A percentile compares a stretch with the other conserved stretches of the same genome.
phyloP scores from a whole-genome alignment of 2,329 filamentous ascomycete genomes.

The Neonectria faginata region DNA sequence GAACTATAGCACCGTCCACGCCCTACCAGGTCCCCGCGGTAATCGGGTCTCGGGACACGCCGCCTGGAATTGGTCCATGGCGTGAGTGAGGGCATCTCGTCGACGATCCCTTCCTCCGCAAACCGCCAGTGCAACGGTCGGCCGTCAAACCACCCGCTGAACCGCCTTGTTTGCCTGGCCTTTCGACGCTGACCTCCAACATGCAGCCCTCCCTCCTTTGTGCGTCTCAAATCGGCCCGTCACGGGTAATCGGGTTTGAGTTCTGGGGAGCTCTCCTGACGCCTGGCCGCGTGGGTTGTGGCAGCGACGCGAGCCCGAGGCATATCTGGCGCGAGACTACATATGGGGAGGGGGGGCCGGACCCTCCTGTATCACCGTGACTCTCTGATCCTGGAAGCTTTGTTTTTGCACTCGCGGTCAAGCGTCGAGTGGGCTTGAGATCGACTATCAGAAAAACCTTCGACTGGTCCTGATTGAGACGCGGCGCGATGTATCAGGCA shows the following conservation, averaged over 20 bases:
- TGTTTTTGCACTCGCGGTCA: background rate
- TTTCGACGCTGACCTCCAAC: background rate
- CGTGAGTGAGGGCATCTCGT: background rate
- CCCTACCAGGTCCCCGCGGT: background rate
- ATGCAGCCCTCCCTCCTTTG: background rate
- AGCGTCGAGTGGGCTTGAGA: background rate
- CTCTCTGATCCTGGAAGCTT: background rate
- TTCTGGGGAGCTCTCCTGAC: background rate
- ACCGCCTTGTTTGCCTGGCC: background rate
- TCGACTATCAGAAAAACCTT: background rate
- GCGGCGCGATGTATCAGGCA: constrained; percentile 54
- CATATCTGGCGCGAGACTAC: background rate
- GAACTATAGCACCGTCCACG: background rate
- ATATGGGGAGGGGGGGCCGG: constrained; percentile 3
- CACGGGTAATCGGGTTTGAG: background rate
- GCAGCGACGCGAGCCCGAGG: background rate
- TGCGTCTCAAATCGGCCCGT: background rate
- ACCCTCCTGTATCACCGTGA: constrained; percentile 1
- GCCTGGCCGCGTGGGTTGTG: background rate
- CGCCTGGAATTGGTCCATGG: constrained; percentile 16
- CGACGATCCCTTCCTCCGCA: constrained; percentile 16
- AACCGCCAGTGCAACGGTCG: constrained; percentile 15
- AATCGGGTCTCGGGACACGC: constrained; percentile 9
- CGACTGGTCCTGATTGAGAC: background rate
- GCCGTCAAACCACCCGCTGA: background rate